Conservation (phyloP, 2,329 filamentous ascomycete species). For the Exophiala mesophila region DNA sequence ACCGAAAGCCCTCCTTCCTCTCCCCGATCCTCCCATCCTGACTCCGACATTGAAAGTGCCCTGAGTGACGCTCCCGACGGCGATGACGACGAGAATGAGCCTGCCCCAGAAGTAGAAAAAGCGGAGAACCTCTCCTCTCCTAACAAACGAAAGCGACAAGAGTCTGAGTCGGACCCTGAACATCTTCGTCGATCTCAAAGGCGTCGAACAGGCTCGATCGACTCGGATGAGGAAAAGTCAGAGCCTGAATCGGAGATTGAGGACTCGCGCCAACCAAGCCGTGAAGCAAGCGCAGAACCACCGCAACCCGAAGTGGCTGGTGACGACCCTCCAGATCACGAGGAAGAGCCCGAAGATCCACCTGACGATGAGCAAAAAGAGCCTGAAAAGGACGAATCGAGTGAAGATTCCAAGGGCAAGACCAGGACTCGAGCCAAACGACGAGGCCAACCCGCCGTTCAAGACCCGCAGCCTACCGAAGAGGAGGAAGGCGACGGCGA, state of each 20-base stretch:
- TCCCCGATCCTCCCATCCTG: slow-evolving; percentile 23
- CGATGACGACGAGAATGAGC: slow-evolving; percentile 15
- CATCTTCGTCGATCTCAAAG: slow-evolving; percentile 32
- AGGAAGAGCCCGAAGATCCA: slow-evolving; percentile 27
- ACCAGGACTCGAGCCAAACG: slow-evolving; percentile 40
- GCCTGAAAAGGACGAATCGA: slow-evolving; percentile 58
- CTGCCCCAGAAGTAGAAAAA: slow-evolving; percentile 2
- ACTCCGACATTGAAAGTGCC: slow-evolving; percentile 21
- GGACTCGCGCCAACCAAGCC: slow-evolving; percentile 28
- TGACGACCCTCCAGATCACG: slow-evolving; percentile 1
- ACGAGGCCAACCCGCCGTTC: slow-evolving; percentile 37
- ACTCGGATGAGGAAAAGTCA: slow-evolving; percentile 31
- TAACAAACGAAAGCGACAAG: slow-evolving; percentile 34
- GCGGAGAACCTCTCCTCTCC: slow-evolving; percentile 9
- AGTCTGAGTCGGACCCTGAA: slow-evolving; percentile 20
- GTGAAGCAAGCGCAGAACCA: slow-evolving; percentile 31
- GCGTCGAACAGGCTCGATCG: slow-evolving; percentile 34
- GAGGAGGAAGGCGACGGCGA: slow-evolving; percentile 48
- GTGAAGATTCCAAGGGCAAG: slow-evolving; percentile 47
- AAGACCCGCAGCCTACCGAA: slow-evolving; percentile 40
- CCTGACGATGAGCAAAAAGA: slow-evolving; percentile 41
- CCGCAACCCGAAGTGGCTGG: slow-evolving; percentile 13
- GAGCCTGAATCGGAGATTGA: slow-evolving; percentile 24
- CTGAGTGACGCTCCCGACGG: slow-evolving; percentile 23
- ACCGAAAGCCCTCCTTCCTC: slow-evolving; percentile 32